These are phyloP conservation scores for Hordeum marinum DNA, from an alignment of 176 grass and related monocot species.

Conservation along the genomic window DNA sequence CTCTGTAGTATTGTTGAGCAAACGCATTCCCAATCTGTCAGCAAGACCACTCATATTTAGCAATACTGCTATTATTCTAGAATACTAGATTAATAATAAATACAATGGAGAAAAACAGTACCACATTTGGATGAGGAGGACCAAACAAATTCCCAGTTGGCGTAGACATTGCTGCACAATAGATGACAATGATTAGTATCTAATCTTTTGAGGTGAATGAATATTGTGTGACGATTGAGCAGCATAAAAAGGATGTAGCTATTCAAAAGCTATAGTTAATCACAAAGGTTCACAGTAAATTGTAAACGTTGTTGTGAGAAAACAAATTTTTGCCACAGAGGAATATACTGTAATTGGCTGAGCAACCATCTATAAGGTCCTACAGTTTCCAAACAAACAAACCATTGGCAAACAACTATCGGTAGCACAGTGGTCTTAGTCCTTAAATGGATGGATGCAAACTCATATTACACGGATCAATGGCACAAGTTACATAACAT, in stretches of 20 bases:
- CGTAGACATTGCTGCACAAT: conserved; percentile 30
- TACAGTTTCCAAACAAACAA: background rate
- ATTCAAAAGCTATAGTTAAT: background rate
- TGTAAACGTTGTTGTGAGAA: background rate
- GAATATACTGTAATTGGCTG: background rate
- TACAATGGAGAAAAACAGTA: background rate
- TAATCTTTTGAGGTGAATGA: background rate
- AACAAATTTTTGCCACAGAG: background rate
- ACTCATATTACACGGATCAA: background rate
- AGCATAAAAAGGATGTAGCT: background rate
- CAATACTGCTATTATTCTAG: background rate
- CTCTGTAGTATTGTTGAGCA: conserved; percentile 73
- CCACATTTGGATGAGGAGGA: conserved; percentile 12
- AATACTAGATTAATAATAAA: background rate
- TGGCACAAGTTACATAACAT: background rate
- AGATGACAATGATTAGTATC: background rate
- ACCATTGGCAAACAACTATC: background rate
- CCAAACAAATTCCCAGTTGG: background rate
- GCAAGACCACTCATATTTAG: background rate
- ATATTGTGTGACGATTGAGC: background rate
- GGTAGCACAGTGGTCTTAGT: background rate
- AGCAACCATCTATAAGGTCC: background rate
- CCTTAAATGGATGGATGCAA: background rate
- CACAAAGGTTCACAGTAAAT: background rate
- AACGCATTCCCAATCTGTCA: conserved; percentile 77